phyloP scores from a whole-genome alignment of 257 asterid species.

The Ophiorrhiza pumila region DNA sequence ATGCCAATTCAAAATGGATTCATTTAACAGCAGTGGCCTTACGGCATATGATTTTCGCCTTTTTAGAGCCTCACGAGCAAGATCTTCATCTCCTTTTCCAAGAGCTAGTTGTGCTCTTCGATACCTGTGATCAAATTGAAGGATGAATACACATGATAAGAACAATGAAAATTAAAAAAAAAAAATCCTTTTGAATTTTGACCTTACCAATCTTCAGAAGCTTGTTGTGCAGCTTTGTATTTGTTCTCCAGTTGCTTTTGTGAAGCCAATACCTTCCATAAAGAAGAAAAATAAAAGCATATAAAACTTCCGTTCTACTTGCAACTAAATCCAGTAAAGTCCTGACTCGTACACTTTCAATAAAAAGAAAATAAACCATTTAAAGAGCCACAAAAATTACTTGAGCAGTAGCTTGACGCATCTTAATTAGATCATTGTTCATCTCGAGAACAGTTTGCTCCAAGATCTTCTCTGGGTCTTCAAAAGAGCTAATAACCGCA shows the following conservation, averaged over 20 bases:
- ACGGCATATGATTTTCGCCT: slow-evolving; percentile 91
- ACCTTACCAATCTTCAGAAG: slow-evolving; percentile 92
- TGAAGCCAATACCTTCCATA: slow-evolving; percentile 84
- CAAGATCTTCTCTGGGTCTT: slow-evolving; percentile 96
- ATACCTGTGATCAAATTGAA: slow-evolving; percentile 58
- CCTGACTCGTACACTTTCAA: neutral
- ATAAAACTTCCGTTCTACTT: slow-evolving; percentile 14
- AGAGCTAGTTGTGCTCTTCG: slow-evolving; percentile 96
- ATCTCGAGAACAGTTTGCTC: slow-evolving; percentile 91
- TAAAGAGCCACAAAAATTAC: slow-evolving; percentile 34
- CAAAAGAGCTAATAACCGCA: slow-evolving; percentile 79
- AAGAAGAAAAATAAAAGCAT: slow-evolving; percentile 12
- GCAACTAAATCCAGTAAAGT: neutral
- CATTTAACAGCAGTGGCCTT: slow-evolving; percentile 26
- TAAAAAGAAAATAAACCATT: neutral
- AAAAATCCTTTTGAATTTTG: slow-evolving; percentile 1
- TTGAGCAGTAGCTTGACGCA: slow-evolving; percentile 99
- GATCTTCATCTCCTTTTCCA: slow-evolving; percentile 92
- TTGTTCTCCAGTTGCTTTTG: slow-evolving; percentile 90
- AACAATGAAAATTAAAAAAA: slow-evolving; percentile 17
- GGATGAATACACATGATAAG: slow-evolving; percentile 18
- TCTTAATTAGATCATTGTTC: slow-evolving; percentile 83
- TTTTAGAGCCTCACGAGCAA: slow-evolving; percentile 98
- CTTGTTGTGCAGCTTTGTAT: slow-evolving; percentile 81
- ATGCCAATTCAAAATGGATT: neutral